Conservation (phyloP, 106 monocot species). For the Dendrobium nobile region DNA sequence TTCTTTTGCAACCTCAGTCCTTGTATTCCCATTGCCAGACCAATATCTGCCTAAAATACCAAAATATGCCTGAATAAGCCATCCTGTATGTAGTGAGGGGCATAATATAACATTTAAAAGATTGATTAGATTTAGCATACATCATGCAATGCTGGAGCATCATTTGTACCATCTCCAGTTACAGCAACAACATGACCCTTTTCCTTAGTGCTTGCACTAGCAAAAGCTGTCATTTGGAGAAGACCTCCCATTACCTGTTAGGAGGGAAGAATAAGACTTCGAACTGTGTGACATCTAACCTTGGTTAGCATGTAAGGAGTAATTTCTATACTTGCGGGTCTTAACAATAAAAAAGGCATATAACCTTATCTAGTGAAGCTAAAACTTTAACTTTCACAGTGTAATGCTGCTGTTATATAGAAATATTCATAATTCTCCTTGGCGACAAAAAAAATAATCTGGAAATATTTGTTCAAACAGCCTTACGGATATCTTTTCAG, state of each 20-base stretch:
- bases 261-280: neutral
- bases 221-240: conserved; percentile 83
- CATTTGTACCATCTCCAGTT: conserved; percentile 93
- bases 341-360: neutral
- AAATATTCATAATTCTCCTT: neutral
- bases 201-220: conserved; percentile 67
- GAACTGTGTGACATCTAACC: neutral
- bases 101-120: neutral
- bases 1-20: conserved; percentile 90
- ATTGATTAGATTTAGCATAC: conserved; percentile 14
- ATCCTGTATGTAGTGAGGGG: neutral
- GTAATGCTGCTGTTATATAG: too few relatives aligned
- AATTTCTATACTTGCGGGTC: neutral
- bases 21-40: conserved; percentile 81
- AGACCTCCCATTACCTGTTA: conserved; percentile 86
- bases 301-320: neutral
- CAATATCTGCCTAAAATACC: conserved; percentile 74
- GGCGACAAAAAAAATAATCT: neutral
- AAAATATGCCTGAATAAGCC: conserved; percentile 3
- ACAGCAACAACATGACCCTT: conserved; percentile 79
- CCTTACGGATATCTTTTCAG: conserved; percentile 80
- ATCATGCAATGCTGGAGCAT: conserved; percentile 88
- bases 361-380: neutral
- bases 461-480: neutral
- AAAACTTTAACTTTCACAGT: too few relatives aligned